phyloP scores from a whole-genome alignment of 1,284 basidiomycete genomes.

The Tilletia walkeri region DNA sequence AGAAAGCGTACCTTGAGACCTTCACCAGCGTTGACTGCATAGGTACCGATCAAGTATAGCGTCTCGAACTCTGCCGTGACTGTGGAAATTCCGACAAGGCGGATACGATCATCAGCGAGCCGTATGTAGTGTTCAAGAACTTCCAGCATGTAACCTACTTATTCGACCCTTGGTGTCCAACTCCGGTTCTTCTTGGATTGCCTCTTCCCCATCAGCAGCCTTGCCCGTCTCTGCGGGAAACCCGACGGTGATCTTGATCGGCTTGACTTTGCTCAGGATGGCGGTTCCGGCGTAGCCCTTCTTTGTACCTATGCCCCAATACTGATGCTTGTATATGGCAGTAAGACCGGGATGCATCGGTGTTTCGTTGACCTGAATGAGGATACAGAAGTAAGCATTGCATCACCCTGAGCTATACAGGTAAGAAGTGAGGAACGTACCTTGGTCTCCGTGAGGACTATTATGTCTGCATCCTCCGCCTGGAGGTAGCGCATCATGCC shows the following conservation, averaged over 20 bases:
- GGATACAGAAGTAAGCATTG: not conserved
- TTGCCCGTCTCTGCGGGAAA: not conserved
- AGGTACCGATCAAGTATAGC: slow-evolving; percentile 74
- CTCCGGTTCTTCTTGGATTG: not conserved
- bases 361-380: slow-evolving; percentile 33
- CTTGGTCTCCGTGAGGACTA: slow-evolving; percentile 51
- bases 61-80: slow-evolving; percentile 75
- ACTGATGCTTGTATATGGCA: slow-evolving; percentile 44
- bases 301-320: slow-evolving; percentile 51
- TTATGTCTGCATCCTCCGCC: slow-evolving; percentile 51
- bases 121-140: not conserved
- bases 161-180: slow-evolving; percentile 38
- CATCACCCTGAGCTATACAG: too few species aligned
- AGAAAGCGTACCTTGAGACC: slow-evolving; percentile 66
- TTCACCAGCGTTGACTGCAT: slow-evolving; percentile 81
- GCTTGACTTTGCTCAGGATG: slow-evolving; percentile 74
- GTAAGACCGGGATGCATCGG: slow-evolving; percentile 42
- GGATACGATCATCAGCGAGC: not conserved
- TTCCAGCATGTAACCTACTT: slow-evolving; percentile 21
- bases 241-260: slow-evolving; percentile 57
- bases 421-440: slow-evolving; percentile 7
- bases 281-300: slow-evolving; percentile 69
- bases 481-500: slow-evolving; percentile 50
- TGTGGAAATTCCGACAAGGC: slow-evolving; percentile 54
- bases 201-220: not conserved